Conservation (phyloP, 2,329 filamentous ascomycete species). For the Calonectria pteridis region DNA sequence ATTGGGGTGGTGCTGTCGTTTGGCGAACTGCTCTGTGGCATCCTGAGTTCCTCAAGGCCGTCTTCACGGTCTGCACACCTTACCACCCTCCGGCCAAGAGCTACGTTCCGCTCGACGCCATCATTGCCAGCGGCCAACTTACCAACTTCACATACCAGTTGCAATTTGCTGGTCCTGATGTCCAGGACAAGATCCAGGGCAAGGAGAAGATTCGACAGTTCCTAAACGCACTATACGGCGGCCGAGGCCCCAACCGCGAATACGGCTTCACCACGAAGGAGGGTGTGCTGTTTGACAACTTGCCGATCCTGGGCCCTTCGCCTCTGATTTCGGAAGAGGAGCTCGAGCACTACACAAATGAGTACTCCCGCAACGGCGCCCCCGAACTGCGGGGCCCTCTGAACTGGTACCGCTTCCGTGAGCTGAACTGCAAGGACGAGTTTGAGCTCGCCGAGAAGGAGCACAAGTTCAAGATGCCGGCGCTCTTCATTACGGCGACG, state of each 20-base stretch:
- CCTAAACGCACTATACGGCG: conserved; percentile 79
- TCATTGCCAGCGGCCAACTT: conserved; percentile 66
- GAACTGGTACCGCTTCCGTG: conserved; percentile 87
- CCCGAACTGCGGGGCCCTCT: conserved; percentile 80
- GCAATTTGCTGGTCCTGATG: conserved; percentile 77
- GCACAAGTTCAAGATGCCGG: conserved; percentile 68
- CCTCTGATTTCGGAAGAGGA: conserved; percentile 76
- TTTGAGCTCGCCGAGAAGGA: conserved; percentile 68
- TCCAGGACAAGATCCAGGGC: conserved; percentile 70
- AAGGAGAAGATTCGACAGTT: conserved; percentile 76
- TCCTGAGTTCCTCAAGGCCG: conserved; percentile 76
- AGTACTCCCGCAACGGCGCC: conserved; percentile 71
- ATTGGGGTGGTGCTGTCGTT: conserved; percentile 87
- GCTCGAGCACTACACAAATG: conserved; percentile 79
- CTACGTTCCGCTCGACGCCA: conserved; percentile 69
- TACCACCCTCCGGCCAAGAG: conserved; percentile 67
- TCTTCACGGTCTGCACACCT: conserved; percentile 87
- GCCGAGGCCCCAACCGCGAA: conserved; percentile 67
- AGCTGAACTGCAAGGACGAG: conserved; percentile 85
- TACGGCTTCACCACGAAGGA: conserved; percentile 67
- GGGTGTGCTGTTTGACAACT: conserved; percentile 74
- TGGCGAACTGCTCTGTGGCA: conserved; percentile 82
- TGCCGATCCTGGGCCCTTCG: conserved; percentile 68
- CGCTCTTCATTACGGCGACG: conserved; percentile 80
- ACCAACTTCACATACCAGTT: conserved; percentile 88